Conservation (phyloP, 2,329 filamentous ascomycete genomes). For the Hymenoscyphus salicellus region DNA sequence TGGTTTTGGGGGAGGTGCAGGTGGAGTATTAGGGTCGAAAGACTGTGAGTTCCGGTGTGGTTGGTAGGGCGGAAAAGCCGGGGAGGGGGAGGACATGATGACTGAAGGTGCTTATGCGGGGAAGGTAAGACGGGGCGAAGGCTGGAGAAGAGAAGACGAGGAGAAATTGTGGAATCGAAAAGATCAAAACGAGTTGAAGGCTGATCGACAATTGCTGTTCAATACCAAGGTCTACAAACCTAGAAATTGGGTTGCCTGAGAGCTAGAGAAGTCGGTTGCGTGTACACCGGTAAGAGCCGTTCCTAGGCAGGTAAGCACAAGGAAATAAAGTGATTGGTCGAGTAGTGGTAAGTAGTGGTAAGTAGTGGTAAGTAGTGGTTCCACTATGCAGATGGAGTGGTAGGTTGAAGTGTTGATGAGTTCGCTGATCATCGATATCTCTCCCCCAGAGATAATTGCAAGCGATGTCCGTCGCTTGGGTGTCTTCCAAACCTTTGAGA, state of each 20-base stretch:
- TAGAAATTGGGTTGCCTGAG: background rate
- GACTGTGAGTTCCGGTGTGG: conserved; percentile 31
- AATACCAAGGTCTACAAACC: background rate
- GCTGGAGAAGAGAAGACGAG: no score
- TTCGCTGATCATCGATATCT: background rate
- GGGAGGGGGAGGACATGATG: conserved; percentile 25
- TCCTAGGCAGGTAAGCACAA: background rate
- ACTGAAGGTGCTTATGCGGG: background rate
- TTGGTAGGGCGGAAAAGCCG: conserved; percentile 29
- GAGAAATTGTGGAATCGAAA: background rate
- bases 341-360: background rate
- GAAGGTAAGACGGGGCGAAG: background rate
- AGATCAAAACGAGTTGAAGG: background rate
- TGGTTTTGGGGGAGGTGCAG: conserved; percentile 70
- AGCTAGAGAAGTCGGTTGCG: background rate
- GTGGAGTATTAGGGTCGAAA: conserved; percentile 55
- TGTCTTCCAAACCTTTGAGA: background rate
- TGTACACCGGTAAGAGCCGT: background rate
- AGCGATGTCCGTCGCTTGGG: background rate
- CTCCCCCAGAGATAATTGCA: background rate
- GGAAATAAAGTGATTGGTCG: background rate
- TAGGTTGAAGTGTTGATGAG: background rate
- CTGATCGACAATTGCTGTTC: background rate
- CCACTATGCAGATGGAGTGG: background rate
- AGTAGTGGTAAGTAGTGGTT: background rate